Base-by-base conservation (phyloP, 1,284 basidiomycete species). In the Volvariella surrecta region DNA sequence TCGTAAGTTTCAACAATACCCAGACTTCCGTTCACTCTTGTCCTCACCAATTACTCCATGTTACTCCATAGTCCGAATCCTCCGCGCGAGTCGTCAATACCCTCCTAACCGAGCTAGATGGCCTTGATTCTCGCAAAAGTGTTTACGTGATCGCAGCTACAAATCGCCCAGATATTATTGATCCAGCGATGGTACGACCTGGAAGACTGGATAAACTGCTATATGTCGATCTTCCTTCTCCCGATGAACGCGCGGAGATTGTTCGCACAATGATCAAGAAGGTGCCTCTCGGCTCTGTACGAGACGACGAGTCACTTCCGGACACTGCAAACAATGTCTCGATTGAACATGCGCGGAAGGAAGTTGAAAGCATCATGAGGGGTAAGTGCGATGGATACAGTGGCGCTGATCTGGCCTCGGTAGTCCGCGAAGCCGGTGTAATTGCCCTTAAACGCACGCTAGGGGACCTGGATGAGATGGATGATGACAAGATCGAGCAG, bases 151-250 rank as follows among this genome's bases (percentile, higher is more conserved):
- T 98, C 51, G 95, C 87, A 0, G 95, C 95, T 1, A 99, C 95
- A 3, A 98, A 99, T 64, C 74, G 95, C n/a, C 95, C 95, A 0
- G 95, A 98, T 66, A 97, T 98, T 82, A 93, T 98, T 50, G 95
- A 98, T 58, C 95, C 95, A 0, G 95, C 95, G 3, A 97, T 98
- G 94, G 91, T 93, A 45, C 85, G 94, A 13, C 95, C 95, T 0
- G 95, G 95, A 0, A 79, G 95, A 2, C 75, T 99, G 10, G 95
- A 99, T 70, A 98, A 97, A 63, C 74, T 98, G 4, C 75, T 99
- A 20, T 99, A 97, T 58, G 94, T 99, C 52, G 95, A 98, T 60
- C 70, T 98, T 1, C 95, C 95, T 1, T 68, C 71, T 0, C 52
- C 82, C 0, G 59, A 69, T 10, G 95, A 97, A 63, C 78, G 95